These are phyloP conservation scores for Suillus tomentosus DNA, from an alignment of 768 basidiomycete genomes.

Conservation along the genomic window DNA sequence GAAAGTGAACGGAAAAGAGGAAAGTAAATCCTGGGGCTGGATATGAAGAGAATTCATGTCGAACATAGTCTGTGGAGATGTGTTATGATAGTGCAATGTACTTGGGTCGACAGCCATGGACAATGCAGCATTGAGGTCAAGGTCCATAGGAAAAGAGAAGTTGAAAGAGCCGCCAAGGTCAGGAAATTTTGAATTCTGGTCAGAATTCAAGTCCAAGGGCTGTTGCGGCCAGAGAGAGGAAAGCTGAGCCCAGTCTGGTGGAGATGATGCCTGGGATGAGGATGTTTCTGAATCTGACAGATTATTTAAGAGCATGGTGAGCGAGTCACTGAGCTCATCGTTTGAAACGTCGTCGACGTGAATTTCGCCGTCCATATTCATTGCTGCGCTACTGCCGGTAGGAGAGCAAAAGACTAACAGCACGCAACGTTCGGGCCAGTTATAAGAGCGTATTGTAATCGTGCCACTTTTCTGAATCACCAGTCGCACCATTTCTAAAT, in stretches of 20 bases:
- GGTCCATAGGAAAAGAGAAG: conserved; percentile 51
- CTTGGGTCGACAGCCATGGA: conserved; percentile 66
- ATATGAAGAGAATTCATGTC: conserved; percentile 19
- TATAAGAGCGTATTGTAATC: conserved; percentile 14
- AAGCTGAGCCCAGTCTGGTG: conserved; percentile 58
- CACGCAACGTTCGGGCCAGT: not conserved
- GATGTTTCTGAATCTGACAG: conserved; percentile 36
- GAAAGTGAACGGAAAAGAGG: conserved; percentile 46
- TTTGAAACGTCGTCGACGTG: conserved; percentile 6
- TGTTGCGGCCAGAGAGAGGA: conserved; percentile 47
- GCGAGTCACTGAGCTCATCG: conserved; percentile 44
- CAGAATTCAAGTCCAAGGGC: conserved; percentile 11
- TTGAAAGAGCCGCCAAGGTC: conserved; percentile 43
- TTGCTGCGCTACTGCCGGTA: not conserved
- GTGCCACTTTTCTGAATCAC: conserved; percentile 24
- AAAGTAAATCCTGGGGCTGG: conserved; percentile 32
- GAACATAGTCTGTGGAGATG: conserved; percentile 24
- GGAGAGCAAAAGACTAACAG: not conserved
- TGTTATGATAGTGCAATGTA: conserved; percentile 50
- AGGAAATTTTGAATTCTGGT: conserved; percentile 34
- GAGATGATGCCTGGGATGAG: conserved; percentile 28
- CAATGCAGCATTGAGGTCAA: conserved; percentile 51
- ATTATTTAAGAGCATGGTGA: conserved; percentile 59
- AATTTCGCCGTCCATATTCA: conserved; percentile 1
- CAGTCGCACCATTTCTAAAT: conserved; percentile 26